Base-by-base conservation (phyloP, 164 flowering plant genomes). In the Paratinospora sagittata region DNA sequence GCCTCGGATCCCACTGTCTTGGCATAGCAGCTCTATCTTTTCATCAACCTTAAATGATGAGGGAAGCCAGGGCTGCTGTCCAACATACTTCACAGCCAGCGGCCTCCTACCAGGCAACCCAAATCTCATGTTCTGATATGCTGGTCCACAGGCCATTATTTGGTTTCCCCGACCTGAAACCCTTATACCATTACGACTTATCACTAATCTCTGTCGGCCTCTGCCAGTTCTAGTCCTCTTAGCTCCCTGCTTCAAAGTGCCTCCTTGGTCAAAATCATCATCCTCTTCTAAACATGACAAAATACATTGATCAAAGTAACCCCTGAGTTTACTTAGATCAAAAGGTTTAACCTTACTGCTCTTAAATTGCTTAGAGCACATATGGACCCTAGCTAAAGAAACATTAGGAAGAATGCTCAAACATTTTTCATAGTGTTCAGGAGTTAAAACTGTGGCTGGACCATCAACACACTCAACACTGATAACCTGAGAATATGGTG, bases 381-480 rank as follows among this genome's bases (percentile, higher is more conserved):
- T 70, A 83, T 91, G 87, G 34, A 88, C 72, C 78, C 78, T 81
- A 14, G 70, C 80, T 72, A 80, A 79, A 66, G 84, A 74, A 73
- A 80, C 70, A 70, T 75, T 64, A 67, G 92, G 90, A 75, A 87
- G 80, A 73, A 77, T 67, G 27, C 79, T 81, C 45, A 81, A 52
- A 70, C 93, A 93, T 81, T n/a, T n/a, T n/a, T n/a, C n/a, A n/a
- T n/a, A n/a, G n/a, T n/a, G n/a, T n/a, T n/a, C n/a, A n/a, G n/a
- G 97, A 67, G 89, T 88, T 78, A 96, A 83, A 71, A 96, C 87
- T 19, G 88, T 78, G 21, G 97, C 91, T 62, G 87, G 88, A 76
- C 98, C 98, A 79, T 96, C 97, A 69, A 96, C 91, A 81, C 98
- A 93, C 70, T 93, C 99, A 11, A 87, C 98, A 82, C 99, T 93